Evolutionary conservation across 331 rosid genomes (phyloP).

Genomic region (Quercus lobata): DNA sequence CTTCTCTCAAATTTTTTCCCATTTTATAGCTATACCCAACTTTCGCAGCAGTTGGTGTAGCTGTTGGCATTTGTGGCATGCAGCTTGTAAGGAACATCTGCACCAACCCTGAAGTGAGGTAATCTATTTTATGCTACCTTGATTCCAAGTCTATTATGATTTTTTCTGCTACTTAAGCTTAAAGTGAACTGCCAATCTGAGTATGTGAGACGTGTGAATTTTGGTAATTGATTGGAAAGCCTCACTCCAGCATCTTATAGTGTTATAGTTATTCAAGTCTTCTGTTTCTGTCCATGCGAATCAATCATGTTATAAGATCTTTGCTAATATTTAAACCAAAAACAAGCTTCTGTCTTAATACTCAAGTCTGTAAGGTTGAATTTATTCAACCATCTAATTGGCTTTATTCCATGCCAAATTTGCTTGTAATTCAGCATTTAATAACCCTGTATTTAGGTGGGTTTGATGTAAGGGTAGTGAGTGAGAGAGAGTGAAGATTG

Average conservation of each 20-base stretch:
- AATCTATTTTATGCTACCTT: background rate
- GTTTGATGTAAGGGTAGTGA: too few relatives aligned
- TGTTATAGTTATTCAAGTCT: background rate
- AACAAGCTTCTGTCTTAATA: too few relatives aligned
- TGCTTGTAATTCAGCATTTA: too few relatives aligned
- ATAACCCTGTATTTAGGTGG: too few relatives aligned
- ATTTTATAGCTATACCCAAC: slow-evolving; percentile 72
- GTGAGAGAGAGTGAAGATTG: too few relatives aligned
- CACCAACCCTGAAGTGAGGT: slow-evolving; percentile 93
- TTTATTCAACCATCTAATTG: too few relatives aligned
- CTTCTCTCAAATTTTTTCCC: background rate
- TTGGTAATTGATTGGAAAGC: background rate
- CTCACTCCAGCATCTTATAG: background rate
- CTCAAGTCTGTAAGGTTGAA: too few relatives aligned
- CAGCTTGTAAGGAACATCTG: slow-evolving; percentile 77
- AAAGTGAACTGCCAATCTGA: background rate
- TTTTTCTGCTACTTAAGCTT: background rate
- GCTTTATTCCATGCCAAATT: too few relatives aligned
- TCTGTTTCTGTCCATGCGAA: too few relatives aligned
- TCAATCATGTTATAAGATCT: too few relatives aligned
- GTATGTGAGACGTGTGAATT: background rate
- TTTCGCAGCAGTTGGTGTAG: slow-evolving; percentile 64
- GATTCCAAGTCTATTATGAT: background rate
- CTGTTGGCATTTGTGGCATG: slow-evolving; percentile 79
- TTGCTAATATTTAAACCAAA: too few relatives aligned